phyloP scores from a whole-genome alignment of 139 green algal genomes.

The Micractinium sp. region DNA sequence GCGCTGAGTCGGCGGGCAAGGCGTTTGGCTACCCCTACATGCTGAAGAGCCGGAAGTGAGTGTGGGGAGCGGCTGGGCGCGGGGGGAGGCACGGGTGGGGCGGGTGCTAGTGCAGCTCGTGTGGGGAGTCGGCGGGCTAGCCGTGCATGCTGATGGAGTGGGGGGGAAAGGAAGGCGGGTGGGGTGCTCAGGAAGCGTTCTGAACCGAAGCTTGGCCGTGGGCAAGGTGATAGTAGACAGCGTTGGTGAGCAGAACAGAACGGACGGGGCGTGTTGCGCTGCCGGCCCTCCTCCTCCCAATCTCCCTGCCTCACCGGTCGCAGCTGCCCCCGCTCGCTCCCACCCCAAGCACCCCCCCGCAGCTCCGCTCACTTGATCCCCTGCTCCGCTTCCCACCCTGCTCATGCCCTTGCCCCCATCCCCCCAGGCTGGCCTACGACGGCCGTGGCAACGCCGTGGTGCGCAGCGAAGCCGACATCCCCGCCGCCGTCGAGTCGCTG shows the following conservation, averaged over 20 bases:
- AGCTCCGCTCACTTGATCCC: background rate
- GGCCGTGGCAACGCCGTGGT: slow-evolving; percentile 89
- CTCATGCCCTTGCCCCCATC: background rate
- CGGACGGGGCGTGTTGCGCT: no score
- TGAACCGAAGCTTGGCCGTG: no score
- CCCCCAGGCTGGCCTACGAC: slow-evolving; percentile 27
- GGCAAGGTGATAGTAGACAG: no score
- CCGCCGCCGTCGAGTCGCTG: slow-evolving; percentile 69
- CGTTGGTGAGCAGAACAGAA: no score
- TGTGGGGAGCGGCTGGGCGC: background rate
- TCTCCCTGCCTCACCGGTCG: no score
- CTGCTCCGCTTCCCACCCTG: background rate
- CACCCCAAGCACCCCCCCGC: no score
- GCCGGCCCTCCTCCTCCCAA: no score
- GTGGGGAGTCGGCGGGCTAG: background rate
- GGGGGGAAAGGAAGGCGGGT: background rate
- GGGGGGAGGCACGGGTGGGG: background rate
- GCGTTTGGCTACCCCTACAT: slow-evolving; percentile 94
- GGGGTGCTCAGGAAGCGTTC: no score
- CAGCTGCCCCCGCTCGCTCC: background rate
- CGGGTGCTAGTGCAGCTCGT: background rate
- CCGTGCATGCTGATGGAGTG: background rate
- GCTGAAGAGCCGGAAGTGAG: slow-evolving; percentile 90
- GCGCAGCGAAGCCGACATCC: slow-evolving; percentile 54
- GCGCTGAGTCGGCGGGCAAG: slow-evolving; percentile 49